Evolutionary conservation across 148 eudicot genomes (phyloP).

Genomic region (Camellia granthamiana): DNA sequence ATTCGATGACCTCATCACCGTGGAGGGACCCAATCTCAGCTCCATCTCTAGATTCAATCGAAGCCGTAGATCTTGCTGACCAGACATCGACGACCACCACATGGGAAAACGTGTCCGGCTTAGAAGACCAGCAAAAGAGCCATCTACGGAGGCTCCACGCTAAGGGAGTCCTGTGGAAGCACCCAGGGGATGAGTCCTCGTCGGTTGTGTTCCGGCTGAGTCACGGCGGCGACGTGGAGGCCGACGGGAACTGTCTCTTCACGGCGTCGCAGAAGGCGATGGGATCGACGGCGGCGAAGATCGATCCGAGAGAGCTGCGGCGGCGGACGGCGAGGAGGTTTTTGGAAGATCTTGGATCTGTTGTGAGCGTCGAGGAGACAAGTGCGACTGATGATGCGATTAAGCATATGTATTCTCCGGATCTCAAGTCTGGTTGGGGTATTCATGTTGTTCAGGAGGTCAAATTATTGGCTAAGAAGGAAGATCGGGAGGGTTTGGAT

Average conservation of each 20-base stretch:
- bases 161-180: constrained; percentile 82
- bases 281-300: constrained; percentile 11
- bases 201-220: constrained; percentile 54
- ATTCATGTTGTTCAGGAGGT: constrained; percentile 83
- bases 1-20: constrained; percentile 49
- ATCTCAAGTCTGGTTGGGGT: constrained; percentile 81
- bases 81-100: not conserved
- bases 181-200: constrained; percentile 31
- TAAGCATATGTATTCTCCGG: constrained; percentile 68
- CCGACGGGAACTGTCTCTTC: constrained; percentile 87
- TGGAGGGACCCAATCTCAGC: constrained; percentile 53
- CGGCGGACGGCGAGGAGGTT: constrained; percentile 61
- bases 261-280: constrained; percentile 64
- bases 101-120: constrained; percentile 71
- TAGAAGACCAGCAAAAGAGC: constrained; percentile 58
- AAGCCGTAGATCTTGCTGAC: constrained; percentile 23
- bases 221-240: constrained; percentile 87
- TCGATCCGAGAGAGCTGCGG: constrained; percentile 51
- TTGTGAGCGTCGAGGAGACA: constrained; percentile 38
- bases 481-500: constrained; percentile 57
- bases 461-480: constrained; percentile 60
- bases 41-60: constrained; percentile 17
- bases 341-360: constrained; percentile 53
- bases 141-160: constrained; percentile 41
- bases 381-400: constrained; percentile 47